A percentile compares a stretch with the other conserved stretches of the same genome.
phyloP scores from a whole-genome alignment of 768 basidiomycete genomes.

The Rhizopogon roseolus region DNA sequence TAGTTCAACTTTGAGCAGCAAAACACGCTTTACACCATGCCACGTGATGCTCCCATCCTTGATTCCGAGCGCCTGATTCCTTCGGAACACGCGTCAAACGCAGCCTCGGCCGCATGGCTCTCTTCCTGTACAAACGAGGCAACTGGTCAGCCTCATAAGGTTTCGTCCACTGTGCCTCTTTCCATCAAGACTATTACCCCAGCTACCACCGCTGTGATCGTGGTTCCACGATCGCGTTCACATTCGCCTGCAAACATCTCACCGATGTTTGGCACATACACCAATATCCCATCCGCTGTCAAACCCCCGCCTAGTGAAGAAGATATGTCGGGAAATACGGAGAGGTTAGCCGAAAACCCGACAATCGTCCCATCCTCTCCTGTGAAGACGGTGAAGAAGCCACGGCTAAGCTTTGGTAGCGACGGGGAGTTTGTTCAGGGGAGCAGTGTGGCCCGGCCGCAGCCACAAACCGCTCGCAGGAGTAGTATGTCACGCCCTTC shows the following conservation, averaged over 20 bases:
- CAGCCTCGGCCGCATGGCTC: neutral
- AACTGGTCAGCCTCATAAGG: neutral
- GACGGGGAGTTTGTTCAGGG: neutral
- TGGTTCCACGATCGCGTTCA: neutral
- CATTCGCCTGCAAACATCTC: neutral
- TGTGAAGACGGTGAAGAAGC: constrained; percentile 9
- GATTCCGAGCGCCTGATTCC: neutral
- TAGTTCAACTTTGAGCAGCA: neutral
- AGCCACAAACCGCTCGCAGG: constrained; percentile 5
- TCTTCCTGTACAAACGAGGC: neutral
- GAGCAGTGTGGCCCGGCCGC: neutral
- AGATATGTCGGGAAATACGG: neutral
- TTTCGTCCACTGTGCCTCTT: neutral
- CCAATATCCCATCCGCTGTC: neutral
- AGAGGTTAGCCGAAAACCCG: neutral
- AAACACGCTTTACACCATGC: too few relatives aligned
- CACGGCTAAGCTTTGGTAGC: neutral
- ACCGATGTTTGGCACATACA: neutral
- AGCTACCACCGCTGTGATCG: neutral
- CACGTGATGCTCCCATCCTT: neutral
- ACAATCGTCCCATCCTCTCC: neutral
- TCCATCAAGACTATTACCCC: neutral
- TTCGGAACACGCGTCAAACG: neutral
- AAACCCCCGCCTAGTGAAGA: neutral
- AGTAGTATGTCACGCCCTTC: constrained; percentile 1